phyloP scores from a whole-genome alignment of 768 basidiomycete genomes.

The Plicaturopsis crispa region DNA sequence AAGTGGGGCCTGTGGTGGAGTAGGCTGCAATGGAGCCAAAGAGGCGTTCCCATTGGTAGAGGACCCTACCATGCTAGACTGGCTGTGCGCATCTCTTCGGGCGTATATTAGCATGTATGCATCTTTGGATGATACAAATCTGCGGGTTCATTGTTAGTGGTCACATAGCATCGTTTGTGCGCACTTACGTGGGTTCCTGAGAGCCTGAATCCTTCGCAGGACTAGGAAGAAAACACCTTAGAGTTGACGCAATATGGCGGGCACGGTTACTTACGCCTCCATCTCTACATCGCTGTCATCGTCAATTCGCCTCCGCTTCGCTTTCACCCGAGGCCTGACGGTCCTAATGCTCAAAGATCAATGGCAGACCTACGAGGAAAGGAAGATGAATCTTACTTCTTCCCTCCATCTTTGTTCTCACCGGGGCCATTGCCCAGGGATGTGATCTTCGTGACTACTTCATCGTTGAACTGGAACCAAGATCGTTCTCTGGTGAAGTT shows the following conservation, averaged over 20 bases:
- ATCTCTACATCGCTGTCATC: background rate
- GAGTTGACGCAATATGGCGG: too few species aligned
- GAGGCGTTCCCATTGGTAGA: too few species aligned
- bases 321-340: constrained; percentile 21
- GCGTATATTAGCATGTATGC: constrained; percentile 95
- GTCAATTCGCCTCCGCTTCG: constrained; percentile 24
- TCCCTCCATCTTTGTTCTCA: constrained; percentile 16
- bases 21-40: too few species aligned
- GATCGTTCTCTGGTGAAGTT: constrained; percentile 38
- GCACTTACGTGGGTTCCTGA: too few species aligned
- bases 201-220: too few species aligned
- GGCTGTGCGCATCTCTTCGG: constrained; percentile 25
- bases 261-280: too few species aligned
- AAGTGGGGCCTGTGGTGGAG: constrained; percentile 49
- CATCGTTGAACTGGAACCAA: constrained; percentile 95
- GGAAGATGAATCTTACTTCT: background rate
- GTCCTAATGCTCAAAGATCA: constrained; percentile 12
- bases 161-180: constrained; percentile 2
- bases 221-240: too few species aligned
- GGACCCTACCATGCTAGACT: too few species aligned
- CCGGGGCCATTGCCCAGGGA: constrained; percentile 44
- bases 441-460: constrained; percentile 61
- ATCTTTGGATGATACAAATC: constrained; percentile 63
- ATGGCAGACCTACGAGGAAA: background rate
- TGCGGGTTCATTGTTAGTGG: constrained; percentile 5